phyloP scores from a whole-genome alignment of 106 monocot genomes.

The Acorus calamus region DNA sequence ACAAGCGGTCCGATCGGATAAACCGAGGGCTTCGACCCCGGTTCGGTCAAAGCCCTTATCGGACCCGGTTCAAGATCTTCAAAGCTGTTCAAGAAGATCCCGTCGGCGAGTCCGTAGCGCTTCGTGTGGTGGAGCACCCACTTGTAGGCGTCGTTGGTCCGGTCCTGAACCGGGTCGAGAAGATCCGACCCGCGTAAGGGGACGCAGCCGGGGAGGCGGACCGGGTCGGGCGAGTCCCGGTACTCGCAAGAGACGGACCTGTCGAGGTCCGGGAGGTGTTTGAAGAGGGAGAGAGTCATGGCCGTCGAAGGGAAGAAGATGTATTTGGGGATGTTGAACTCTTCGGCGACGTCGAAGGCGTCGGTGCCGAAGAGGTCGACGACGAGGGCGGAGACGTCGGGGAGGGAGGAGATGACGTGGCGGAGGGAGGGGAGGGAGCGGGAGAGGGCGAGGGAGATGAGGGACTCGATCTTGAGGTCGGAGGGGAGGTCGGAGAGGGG shows the following conservation, averaged over 20 bases:
- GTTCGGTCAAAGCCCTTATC: conserved; percentile 3
- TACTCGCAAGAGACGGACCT: conserved; percentile 20
- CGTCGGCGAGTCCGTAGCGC: conserved; percentile 17
- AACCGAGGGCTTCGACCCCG: neutral
- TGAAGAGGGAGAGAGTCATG: conserved; percentile 14
- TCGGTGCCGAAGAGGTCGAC: conserved; percentile 40
- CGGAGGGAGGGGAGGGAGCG: conserved; percentile 36
- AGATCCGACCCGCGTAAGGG: conserved; percentile 29
- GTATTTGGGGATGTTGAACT: conserved; percentile 26
- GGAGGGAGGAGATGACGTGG: conserved; percentile 12
- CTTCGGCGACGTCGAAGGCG: conserved; percentile 16
- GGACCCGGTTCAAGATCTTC: conserved; percentile 35
- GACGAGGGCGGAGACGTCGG: conserved; percentile 11
- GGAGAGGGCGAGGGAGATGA: conserved; percentile 13
- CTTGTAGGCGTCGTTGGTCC: conserved; percentile 6
- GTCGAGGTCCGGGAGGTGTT: conserved; percentile 28
- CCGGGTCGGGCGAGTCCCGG: conserved; percentile 24
- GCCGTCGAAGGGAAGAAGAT: conserved; percentile 30
- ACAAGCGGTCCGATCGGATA: conserved; percentile 41
- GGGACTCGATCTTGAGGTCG: conserved; percentile 19
- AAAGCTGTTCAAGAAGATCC: conserved; percentile 58
- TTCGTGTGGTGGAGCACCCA: conserved; percentile 8
- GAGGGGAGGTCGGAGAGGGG: conserved; percentile 35
- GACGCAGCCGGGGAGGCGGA: conserved; percentile 38
- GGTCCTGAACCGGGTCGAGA: conserved; percentile 16